Conservation (phyloP, 768 basidiomycete genomes). For the Amanita pallidorosea region DNA sequence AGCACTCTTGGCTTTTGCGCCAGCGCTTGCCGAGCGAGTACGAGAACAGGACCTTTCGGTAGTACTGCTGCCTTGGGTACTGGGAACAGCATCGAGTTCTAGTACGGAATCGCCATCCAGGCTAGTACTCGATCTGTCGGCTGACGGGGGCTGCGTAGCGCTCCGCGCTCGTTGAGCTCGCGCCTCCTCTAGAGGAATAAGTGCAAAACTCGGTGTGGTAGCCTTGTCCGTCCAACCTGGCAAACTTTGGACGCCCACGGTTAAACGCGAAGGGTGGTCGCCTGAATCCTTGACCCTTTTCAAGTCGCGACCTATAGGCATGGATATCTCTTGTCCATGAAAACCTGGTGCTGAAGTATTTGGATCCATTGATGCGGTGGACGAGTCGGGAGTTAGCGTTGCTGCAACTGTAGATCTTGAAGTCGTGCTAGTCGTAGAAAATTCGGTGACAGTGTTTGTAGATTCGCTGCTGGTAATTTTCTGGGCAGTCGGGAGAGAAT, state of each 20-base stretch:
- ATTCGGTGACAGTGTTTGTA: conserved; percentile 38
- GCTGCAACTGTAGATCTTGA: conserved; percentile 24
- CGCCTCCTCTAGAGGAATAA: conserved; percentile 74
- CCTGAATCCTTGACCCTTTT: conserved; percentile 12
- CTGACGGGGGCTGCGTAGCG: conserved; percentile 24
- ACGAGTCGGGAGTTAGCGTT: conserved; percentile 24
- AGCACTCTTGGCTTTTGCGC: conserved; percentile 39
- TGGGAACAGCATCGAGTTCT: conserved; percentile 18
- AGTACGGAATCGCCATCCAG: conserved; percentile 17
- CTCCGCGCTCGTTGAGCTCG: conserved; percentile 58
- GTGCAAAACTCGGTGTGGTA: conserved; percentile 40
- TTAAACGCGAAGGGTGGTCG: conserved; percentile 15
- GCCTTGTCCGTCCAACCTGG: conserved; percentile 43
- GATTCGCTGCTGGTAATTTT: conserved; percentile 38
- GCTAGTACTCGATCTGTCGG: conserved; percentile 16
- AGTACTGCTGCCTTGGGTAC: conserved; percentile 7
- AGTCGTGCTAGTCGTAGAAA: conserved; percentile 15
- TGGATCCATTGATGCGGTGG: conserved; percentile 15
- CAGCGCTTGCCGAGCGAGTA: conserved; percentile 53
- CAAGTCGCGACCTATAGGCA: conserved; percentile 27
- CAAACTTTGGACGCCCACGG: conserved; percentile 20
- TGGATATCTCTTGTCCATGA: conserved; percentile 46
- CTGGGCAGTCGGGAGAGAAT: conserved; percentile 13
- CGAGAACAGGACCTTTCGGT: conserved; percentile 17
- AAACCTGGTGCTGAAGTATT: conserved; percentile 20